Percentiles rank a stretch among this genome's conserved stretches.
These are phyloP conservation scores for Alternaria longipes DNA, from an alignment of 2,329 filamentous ascomycete genomes.

Conservation along the genomic window DNA sequence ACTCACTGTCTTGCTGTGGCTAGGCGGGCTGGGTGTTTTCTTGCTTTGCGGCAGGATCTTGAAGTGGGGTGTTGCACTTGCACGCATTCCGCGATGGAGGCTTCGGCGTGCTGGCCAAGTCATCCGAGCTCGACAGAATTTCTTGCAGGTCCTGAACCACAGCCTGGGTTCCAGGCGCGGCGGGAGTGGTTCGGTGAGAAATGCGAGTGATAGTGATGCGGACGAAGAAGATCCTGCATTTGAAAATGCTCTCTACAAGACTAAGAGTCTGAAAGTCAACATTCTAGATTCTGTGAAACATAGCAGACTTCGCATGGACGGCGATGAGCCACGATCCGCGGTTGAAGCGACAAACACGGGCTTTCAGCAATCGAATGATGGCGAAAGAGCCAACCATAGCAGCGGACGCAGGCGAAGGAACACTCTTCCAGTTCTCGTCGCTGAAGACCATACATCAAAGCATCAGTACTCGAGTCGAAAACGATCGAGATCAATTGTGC, in stretches of 20 bases:
- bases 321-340: conserved; percentile 40
- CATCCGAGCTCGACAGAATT: conserved; percentile 54
- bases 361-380: conserved; percentile 20
- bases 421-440: conserved; percentile 42
- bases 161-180: conserved; percentile 41
- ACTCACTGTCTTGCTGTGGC: conserved; percentile 56
- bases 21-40: conserved; percentile 78
- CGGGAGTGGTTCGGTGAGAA: conserved; percentile 27
- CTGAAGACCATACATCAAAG: conserved; percentile 31
- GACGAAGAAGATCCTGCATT: conserved; percentile 54
- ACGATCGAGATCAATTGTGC: conserved; percentile 50
- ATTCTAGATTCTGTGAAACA: conserved; percentile 33
- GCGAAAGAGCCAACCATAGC: conserved; percentile 8
- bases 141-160: conserved; percentile 54
- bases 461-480: conserved; percentile 35
- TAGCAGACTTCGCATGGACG: conserved; percentile 19
- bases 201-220: conserved; percentile 55
- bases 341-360: conserved; percentile 37
- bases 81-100: conserved; percentile 90
- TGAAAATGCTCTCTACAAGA: conserved; percentile 33
- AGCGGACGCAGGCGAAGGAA: conserved; percentile 41
- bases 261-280: conserved; percentile 41
- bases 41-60: conserved; percentile 77
- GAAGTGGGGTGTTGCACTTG: conserved; percentile 83
- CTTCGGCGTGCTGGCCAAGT: conserved; percentile 69